These are phyloP conservation scores for Waltiozyma sp. DNA, from an alignment of 1,139 yeast genomes.

Conservation along the genomic window DNA sequence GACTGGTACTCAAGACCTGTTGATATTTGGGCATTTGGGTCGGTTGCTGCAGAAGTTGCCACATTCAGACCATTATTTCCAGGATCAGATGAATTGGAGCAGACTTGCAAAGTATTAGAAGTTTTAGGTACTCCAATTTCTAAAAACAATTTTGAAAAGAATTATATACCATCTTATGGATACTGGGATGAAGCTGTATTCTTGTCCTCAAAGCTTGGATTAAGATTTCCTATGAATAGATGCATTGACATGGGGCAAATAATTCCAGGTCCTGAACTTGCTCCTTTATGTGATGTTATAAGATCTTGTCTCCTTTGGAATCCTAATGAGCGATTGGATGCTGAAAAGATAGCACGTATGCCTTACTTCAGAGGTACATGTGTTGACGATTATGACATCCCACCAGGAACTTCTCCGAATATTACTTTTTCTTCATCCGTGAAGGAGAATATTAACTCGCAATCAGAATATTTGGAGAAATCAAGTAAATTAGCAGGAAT, in stretches of 20 bases:
- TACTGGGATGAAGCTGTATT: conserved; percentile 50
- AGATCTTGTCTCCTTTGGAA: conserved; percentile 55
- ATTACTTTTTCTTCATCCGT: conserved; percentile 1
- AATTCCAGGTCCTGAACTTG: conserved; percentile 27
- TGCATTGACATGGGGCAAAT: conserved; percentile 29
- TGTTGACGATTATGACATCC: conserved; percentile 13
- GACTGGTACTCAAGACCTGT: conserved; percentile 61
- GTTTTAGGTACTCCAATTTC: conserved; percentile 60
- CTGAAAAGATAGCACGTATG: conserved; percentile 33
- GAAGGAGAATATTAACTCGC: neutral
- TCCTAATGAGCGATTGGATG: conserved; percentile 43
- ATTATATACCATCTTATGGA: conserved; percentile 46
- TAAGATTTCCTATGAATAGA: conserved; percentile 36
- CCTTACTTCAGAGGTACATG: conserved; percentile 41
- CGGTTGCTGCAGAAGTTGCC: conserved; percentile 73
- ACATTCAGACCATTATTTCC: conserved; percentile 75
- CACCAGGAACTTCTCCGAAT: neutral
- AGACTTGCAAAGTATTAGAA: conserved; percentile 53
- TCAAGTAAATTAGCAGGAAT: conserved; percentile 8
- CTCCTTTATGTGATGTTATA: conserved; percentile 39
- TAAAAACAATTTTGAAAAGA: conserved; percentile 15
- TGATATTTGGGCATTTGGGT: conserved; percentile 93
- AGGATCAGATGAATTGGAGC: conserved; percentile 71
- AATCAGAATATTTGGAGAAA: neutral
- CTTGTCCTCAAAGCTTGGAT: conserved; percentile 41